Evolutionary conservation across 306 rosid genomes (phyloP).

Genomic region (Malus domestica): ASM211411v1 NC_041795.1:11198501-11199000

Average conservation of each 20-base stretch:
- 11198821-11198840: neutral
- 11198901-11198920: no score
- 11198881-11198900: no score
- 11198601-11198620: conserved; percentile 64
- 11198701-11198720: conserved; percentile 40
- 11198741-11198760: neutral
- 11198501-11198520: conserved; percentile 54
- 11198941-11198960: no score
- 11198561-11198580: conserved; percentile 60
- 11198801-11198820: no score
- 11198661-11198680: conserved; percentile 5
- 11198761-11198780: neutral
- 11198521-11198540: conserved; percentile 50
- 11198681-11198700: conserved; percentile 47
- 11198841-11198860: neutral
- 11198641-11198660: conserved; percentile 17
- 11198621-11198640: conserved; percentile 47
- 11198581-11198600: conserved; percentile 91
- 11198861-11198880: no score
- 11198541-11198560: conserved; percentile 35
- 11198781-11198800: neutral
- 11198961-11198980: no score
- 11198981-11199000: no score
- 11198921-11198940: no score
- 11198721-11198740: neutral